These are phyloP conservation scores for Colletotrichum lupini DNA, from an alignment of 2,329 filamentous ascomycete genomes.

Conservation along the genomic window DNA sequence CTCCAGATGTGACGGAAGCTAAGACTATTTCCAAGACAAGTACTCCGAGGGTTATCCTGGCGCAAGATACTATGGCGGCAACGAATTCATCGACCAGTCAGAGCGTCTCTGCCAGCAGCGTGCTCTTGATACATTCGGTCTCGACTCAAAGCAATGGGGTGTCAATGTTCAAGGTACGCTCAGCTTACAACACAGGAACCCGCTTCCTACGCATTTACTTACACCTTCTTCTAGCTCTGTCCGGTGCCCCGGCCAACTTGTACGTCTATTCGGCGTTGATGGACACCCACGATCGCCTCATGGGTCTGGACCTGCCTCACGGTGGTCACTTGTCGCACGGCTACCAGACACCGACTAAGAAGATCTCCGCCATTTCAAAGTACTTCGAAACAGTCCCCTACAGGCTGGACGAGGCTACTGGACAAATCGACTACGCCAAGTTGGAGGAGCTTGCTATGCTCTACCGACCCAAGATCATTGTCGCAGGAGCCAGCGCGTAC, in stretches of 20 bases:
- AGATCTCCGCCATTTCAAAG: constrained; percentile 98
- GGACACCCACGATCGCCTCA: constrained; percentile 91
- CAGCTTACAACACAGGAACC: background rate
- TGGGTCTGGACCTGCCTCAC: constrained; percentile 96
- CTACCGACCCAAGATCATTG: constrained; percentile 95
- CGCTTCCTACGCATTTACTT: background rate
- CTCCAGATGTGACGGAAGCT: constrained; percentile 35
- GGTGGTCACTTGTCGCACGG: constrained; percentile 96
- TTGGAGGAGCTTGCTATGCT: constrained; percentile 87
- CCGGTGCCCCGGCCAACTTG: constrained; percentile 78
- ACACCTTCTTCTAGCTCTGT: constrained; percentile 70
- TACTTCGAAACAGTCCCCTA: constrained; percentile 99
- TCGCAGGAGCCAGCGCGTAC: constrained; percentile 95
- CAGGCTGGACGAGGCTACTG: constrained; percentile 88
- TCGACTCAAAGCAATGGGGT: constrained; percentile 90
- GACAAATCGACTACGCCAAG: constrained; percentile 93
- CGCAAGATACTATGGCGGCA: constrained; percentile 95
- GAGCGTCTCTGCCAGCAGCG: constrained; percentile 91
- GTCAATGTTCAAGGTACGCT: constrained; percentile 82
- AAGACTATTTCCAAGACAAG: constrained; percentile 73
- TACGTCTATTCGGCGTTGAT: constrained; percentile 97
- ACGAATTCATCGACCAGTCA: constrained; percentile 93
- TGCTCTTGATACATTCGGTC: constrained; percentile 86
- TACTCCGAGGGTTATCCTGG: constrained; percentile 99
- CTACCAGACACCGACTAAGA: constrained; percentile 93